Evolutionary conservation across 257 asterid genomes (phyloP).

Genomic region (Knoxia roxburghii): DNA sequence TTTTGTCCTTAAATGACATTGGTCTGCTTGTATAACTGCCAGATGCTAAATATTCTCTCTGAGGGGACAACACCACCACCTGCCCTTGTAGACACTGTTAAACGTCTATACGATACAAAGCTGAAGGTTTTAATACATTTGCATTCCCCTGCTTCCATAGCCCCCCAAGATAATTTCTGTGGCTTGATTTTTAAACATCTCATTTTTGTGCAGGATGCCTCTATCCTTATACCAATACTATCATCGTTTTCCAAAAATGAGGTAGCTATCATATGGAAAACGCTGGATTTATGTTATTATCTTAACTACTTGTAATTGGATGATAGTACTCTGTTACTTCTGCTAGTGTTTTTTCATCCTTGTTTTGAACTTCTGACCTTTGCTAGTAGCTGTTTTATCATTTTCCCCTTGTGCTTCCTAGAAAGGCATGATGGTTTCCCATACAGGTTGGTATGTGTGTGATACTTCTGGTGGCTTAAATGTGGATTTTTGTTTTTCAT

Average conservation of each 20-base stretch:
- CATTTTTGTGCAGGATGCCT: constrained; percentile 73
- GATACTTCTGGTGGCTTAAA: neutral
- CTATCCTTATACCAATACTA: constrained; percentile 81
- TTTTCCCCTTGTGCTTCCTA: neutral
- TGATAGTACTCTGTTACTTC: neutral
- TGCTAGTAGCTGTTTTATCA: neutral
- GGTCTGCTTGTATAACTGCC: constrained; percentile 23
- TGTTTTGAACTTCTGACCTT: neutral
- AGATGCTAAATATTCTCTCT: constrained; percentile 76
- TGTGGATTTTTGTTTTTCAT: neutral
- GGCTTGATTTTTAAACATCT: constrained; percentile 16
- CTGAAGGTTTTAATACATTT: constrained; percentile 51
- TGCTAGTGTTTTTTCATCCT: neutral
- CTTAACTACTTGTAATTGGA: no score
- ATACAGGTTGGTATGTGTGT: no score
- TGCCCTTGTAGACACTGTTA: constrained; percentile 72
- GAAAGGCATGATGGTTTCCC: no score
- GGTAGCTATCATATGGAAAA: constrained; percentile 33
- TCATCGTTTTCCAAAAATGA: constrained; percentile 88
- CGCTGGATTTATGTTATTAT: constrained; percentile 1
- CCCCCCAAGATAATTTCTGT: neutral
- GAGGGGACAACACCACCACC: constrained; percentile 82
- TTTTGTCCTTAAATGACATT: constrained; percentile 23
- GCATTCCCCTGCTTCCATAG: neutral
- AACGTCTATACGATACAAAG: constrained; percentile 73